Evolutionary conservation across 805 yeast species (phyloP), one percentile per base, ranked within the genome.

Genomic region (Ogataea pini): DNA sequence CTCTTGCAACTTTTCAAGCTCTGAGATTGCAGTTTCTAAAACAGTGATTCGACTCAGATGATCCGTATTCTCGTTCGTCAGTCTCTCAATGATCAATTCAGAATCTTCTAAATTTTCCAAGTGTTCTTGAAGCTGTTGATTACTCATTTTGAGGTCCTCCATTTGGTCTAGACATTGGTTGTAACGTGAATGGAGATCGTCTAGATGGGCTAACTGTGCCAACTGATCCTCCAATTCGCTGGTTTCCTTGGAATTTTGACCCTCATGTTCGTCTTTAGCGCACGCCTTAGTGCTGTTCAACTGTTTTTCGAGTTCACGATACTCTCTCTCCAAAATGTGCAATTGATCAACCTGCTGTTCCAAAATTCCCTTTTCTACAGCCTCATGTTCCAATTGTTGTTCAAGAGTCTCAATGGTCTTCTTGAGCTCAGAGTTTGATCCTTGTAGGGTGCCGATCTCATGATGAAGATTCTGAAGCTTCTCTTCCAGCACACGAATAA

Each of bases 1-100:
- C 25, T 70, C 72, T 47, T 75, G 76, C 27, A 82, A 54, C 48
- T 78, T 82, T 34, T 74, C 77, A 18, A 79, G 59, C 18, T 78
- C 82, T 1, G 64, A 58, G 0, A 82, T 58, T 2, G 76, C 70
- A 3, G 52, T 49, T 20, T 67, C 62, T n/a, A 79, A 57, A 2
- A 50, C 47, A 0, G 49, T 41, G 3, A 79, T 62, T 36, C 71
- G 63, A 3, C 58, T 59, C 7, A 51, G 54, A 1, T 80, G 63
- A n/a, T 58, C 62, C 2, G 59, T 50, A 51, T 71, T 77, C 42
- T 70, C 55, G 14, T 56, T 59, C 0, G 75, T 70, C 18, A 76
- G 57, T 9, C 55, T 62, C 4, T 68, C 71, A 3, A 74, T 56
- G 1, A 75, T 47, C 2, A 58, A 54, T 3, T 67, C 68, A 1